These are phyloP conservation scores for Backusella mclennaniae DNA, from an alignment of 192 early-diverging fungal species.

Conservation along the genomic window DNA sequence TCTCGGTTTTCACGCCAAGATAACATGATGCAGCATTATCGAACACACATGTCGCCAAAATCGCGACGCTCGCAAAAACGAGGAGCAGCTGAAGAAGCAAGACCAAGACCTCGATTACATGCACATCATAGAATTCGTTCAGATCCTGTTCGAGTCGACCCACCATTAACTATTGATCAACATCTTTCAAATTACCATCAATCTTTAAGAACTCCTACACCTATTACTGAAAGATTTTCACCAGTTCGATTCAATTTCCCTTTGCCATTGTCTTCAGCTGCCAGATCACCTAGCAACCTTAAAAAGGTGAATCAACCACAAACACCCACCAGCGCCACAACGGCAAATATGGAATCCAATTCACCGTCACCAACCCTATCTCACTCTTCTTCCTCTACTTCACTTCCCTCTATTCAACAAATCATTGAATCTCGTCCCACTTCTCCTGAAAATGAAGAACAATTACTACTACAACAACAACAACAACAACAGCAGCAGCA, in stretches of 20 bases:
- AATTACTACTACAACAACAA: neutral
- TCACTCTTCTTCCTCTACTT: slow-evolving; percentile 2
- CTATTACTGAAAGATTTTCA: slow-evolving; percentile 2
- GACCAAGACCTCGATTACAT: slow-evolving; percentile 28
- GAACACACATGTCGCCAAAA: slow-evolving; percentile 69
- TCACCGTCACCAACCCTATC: slow-evolving; percentile 4
- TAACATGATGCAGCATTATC: slow-evolving; percentile 86
- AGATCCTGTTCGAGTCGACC: slow-evolving; percentile 19
- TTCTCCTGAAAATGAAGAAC: slow-evolving; percentile 8
- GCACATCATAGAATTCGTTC: slow-evolving; percentile 33
- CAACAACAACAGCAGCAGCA: neutral
- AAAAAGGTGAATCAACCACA: slow-evolving; percentile 10
- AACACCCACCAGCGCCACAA: neutral
- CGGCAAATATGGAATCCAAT: neutral
- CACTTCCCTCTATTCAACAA: slow-evolving; percentile 19
- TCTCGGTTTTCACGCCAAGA: slow-evolving; percentile 77
- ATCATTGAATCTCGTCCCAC: slow-evolving; percentile 15
- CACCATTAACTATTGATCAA: slow-evolving; percentile 32
- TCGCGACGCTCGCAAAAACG: slow-evolving; percentile 45
- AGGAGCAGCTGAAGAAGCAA: slow-evolving; percentile 18
- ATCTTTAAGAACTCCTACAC: slow-evolving; percentile 6
- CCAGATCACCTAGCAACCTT: slow-evolving; percentile 1
- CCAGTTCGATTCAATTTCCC: slow-evolving; percentile 7
- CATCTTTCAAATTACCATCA: slow-evolving; percentile 33
- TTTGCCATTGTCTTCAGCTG: neutral